Base-by-base conservation (phyloP, 352 stramenopile genomes). In the Globisporangium sylvaticum region DNA sequence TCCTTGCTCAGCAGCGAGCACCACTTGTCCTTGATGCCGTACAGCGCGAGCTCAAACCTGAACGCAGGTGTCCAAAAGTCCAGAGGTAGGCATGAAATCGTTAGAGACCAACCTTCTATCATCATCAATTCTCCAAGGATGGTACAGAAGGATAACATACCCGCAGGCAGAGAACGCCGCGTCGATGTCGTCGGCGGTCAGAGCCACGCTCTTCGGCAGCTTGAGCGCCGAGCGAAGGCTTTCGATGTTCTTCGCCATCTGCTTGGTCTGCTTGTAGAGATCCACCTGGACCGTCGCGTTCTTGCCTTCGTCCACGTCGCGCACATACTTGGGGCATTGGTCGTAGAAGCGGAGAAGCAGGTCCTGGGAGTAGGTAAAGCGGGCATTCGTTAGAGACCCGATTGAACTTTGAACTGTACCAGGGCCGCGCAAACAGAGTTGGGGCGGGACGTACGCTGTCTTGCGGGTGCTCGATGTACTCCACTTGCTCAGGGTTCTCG, bases 301-400 rank as follows among this genome's bases (percentile, higher is more conserved):
- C 27, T 67, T 20, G 58, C 89, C 88, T 0, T 74, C 67, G 31
- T 77, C 76, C 14, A 92, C 72, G 3, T 88, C 75, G 27, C 66
- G 67, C 27, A 76, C 68, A 62, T 90, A 92, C 18, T 77, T 77
- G 12, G 73, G 63, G 27, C 84, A 92, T 29, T 76, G 58, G 44
- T 90, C 84, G 58, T 79, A 91, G 66, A 91, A 92, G 4, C 84
- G 76, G 22, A 89, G 66, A 0, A 89, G 67, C 12, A 62, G 39
- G 52, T 90, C 82, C 81, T 89, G 44, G 1, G n/a, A 7, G 0
- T 50, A 37, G 10, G 10, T 8, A 37, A 37, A 37, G 8, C 31
- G 10, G 31, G 31, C 31, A 37, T 37, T 37, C 31, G 31, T 37
- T 37, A 18, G 32, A 25, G 20, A 25, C 8, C 20, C 14, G 27